Base-by-base conservation (phyloP, 1,284 basidiomycete genomes). In the Clitocybe nebularis region DNA sequence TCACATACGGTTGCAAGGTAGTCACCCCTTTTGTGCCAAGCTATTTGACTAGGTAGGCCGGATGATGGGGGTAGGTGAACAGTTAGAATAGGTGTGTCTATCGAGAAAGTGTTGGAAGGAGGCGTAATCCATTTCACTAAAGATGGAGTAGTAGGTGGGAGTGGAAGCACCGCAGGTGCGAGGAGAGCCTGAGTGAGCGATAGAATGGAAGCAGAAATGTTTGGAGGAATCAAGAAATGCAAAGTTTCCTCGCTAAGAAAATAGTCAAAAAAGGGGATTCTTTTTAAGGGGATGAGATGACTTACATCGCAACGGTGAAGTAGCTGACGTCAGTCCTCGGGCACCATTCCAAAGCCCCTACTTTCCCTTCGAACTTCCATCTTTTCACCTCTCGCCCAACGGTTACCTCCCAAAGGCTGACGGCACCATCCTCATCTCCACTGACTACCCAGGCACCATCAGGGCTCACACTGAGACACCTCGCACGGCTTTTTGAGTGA, bases 11-110 rank as follows among this genome's bases (percentile, higher is more conserved):
- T 93, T 41, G 95, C 84, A 54, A 99, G 76, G 62, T 99, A 99
- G 64, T 99, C 96, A 40, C 96, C 96, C 58, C 87, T 84, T 48
- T 86, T 75, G 65, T 99, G 96, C 93, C 94, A 99, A 25, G 85
- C 67, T 10, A 98, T 75, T 57, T 96, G 90, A 60, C 83, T 89
- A 6, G 88, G 79, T 35, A 88, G 71, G 5, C 90, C 91, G 11
- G 92, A 89, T 7, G 73, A 72, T 13, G 74, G 55, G 10, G 83
- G 82, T 25, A 89, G 62, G 33, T 64, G 66, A 42, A 88, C 59
- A 3, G 76, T 80, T 32, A 89, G 66, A 50, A 81, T 68, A 14
- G 84, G 71, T 5, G 61, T 62, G 46, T 78, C 72, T 39, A 73
- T 68, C 13, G 71, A 69, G 54, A 73, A 71, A 24, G 68, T 62